Conservation (phyloP, 768 basidiomycete genomes). For the Kwoniella mangroviensis region DNA sequence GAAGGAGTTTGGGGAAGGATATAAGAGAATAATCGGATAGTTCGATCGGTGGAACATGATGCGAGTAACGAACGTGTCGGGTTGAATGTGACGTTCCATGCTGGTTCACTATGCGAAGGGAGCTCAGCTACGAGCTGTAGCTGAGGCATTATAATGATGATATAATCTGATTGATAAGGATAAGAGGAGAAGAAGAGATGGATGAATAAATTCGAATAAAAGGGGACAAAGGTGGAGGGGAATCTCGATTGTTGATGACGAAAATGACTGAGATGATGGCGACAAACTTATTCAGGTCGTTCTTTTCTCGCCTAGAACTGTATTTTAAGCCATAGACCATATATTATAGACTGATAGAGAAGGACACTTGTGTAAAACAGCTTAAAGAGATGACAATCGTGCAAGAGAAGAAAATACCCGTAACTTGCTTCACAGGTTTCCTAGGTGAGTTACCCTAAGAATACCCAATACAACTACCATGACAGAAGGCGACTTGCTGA, state of each 20-base stretch:
- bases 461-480: no score
- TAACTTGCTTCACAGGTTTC: constrained; percentile 96
- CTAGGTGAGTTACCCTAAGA: constrained; percentile 57
- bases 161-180: background rate
- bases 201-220: constrained; percentile 3
- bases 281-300: background rate
- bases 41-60: constrained; percentile 93
- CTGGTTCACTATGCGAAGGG: constrained; percentile 72
- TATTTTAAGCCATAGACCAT: no score
- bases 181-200: background rate
- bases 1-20: constrained; percentile 35
- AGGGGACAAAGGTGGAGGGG: constrained; percentile 2
- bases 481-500: background rate
- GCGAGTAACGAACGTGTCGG: constrained; percentile 78
- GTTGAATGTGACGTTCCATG: constrained; percentile 90
- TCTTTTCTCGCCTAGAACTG: background rate
- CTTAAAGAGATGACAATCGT: constrained; percentile 10
- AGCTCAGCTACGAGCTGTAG: constrained; percentile 51
- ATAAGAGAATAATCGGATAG: constrained; percentile 83
- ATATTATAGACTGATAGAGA: no score
- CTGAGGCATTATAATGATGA: constrained; percentile 34
- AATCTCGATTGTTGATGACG: background rate
- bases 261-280: background rate
- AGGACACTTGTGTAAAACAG: no score
- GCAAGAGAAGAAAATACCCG: constrained; percentile 64